These are phyloP conservation scores for Arabidopsis thaliana DNA, from an alignment of 345 rosid genomes.

Conservation along the genomic window TAIR10.1 NC_003070.9:26506001-26506500, in stretches of 20 bases:
- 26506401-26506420: neutral
- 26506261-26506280: conserved; percentile 93
- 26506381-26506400: conserved; percentile 59
- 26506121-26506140: conserved; percentile 83
- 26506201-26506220: conserved; percentile 92
- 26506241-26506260: conserved; percentile 80
- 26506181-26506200: conserved; percentile 83
- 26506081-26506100: conserved; percentile 74
- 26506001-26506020: conserved; percentile 51
- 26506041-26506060: conserved; percentile 82
- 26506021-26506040: conserved; percentile 74
- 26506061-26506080: conserved; percentile 89
- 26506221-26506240: conserved; percentile 86
- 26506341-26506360: conserved; percentile 81
- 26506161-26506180: conserved; percentile 78
- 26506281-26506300: conserved; percentile 87
- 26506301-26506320: conserved; percentile 89
- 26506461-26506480: neutral
- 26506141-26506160: conserved; percentile 89
- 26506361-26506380: conserved; percentile 78
- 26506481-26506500: conserved; percentile 29
- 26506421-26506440: conserved; percentile 15
- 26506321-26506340: conserved; percentile 77
- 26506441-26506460: neutral
- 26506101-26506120: conserved; percentile 86